A percentile compares a stretch with the other conserved stretches of the same genome.
These are phyloP conservation scores for Nematocida homosporus DNA, from an alignment of 371 early-diverging fungal genomes.

Conservation along the genomic window DNA sequence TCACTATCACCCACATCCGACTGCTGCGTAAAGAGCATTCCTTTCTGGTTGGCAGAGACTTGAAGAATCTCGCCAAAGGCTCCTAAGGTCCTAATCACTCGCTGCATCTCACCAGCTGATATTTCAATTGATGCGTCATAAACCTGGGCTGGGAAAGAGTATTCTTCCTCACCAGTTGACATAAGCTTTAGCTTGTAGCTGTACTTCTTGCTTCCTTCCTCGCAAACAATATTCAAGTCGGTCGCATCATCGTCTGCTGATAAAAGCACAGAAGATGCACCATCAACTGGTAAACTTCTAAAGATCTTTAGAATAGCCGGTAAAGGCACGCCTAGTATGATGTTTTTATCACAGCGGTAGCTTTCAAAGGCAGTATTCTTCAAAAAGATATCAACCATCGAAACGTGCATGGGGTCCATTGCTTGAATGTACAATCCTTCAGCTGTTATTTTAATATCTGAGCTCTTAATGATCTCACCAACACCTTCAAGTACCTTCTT, in stretches of 20 bases:
- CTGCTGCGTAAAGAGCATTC: constrained; percentile 77
- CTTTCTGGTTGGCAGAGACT: constrained; percentile 82
- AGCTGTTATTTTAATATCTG: constrained; percentile 91
- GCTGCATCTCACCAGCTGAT: constrained; percentile 80
- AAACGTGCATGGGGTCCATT: constrained; percentile 94
- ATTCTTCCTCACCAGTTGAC: constrained; percentile 82
- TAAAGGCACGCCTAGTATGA: constrained; percentile 83
- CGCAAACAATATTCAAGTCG: constrained; percentile 25
- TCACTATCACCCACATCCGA: constrained; percentile 83
- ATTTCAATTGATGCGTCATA: constrained; percentile 82
- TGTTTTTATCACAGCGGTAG: constrained; percentile 82
- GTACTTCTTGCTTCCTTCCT: constrained; percentile 76
- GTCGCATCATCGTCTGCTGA: constrained; percentile 49
- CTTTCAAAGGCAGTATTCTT: constrained; percentile 82
- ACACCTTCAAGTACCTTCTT: constrained; percentile 88
- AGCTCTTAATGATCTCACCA: constrained; percentile 88
- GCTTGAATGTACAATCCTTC: constrained; percentile 90
- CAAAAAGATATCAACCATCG: constrained; percentile 80
- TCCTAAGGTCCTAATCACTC: constrained; percentile 80
- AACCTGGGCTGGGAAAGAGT: constrained; percentile 82
- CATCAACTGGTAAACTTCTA: constrained; percentile 71
- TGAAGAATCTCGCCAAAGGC: constrained; percentile 77
- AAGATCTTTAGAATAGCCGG: constrained; percentile 79
- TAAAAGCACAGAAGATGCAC: constrained; percentile 28
- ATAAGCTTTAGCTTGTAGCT: constrained; percentile 90